Base-by-base conservation (phyloP, 2,329 filamentous ascomycete species). In the Aspergillus latus region DNA sequence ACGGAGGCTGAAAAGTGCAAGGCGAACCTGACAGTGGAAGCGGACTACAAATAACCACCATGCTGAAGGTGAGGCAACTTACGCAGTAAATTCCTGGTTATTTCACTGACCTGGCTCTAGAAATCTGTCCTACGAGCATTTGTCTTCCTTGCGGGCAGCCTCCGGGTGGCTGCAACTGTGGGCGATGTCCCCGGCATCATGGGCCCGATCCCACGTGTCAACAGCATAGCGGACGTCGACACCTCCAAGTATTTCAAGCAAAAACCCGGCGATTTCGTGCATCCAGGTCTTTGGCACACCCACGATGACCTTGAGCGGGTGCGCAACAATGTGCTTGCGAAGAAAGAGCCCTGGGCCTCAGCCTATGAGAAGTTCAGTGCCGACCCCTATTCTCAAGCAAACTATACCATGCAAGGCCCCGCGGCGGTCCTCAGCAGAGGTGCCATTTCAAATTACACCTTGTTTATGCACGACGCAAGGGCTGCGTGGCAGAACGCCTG, bases 401-500 rank as follows among this genome's bases (percentile, higher is more conserved):
- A 52, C 49, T 56, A 58, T 29, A 61, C 56, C 11, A 60, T 63
- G 49, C 15, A 42, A 47, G 52, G 52, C 1, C 52, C 52, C 5
- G 3, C n/a, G 2, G 0, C 48, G 1, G 56, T 56, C 1, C 32
- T 62, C 3, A 45, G 46, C 4, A 68, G 74, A 1, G 73, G 74
- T 0, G 5, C 47, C 3, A 53, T 61, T 39, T 74, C 65, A 60
- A 77, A 77, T 47, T 74, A 75, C 43, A 71, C 65, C 2, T 62
- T 64, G 1, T 76, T 76, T 55, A 65, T 70, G 9, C 58, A 66
- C 3, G 74, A 77, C 56, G 66, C 62, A 4, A 67, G 74, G 15
- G 74, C 74, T 0, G 73, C 74, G 1, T 77, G 67, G 57, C 75
- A 77, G 51, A 75, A 76, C 45, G 68, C 75, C 4, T 60, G 76